Conservation (phyloP, 495 filamentous ascomycete species). For the Penicillium antarcticum region DNA sequence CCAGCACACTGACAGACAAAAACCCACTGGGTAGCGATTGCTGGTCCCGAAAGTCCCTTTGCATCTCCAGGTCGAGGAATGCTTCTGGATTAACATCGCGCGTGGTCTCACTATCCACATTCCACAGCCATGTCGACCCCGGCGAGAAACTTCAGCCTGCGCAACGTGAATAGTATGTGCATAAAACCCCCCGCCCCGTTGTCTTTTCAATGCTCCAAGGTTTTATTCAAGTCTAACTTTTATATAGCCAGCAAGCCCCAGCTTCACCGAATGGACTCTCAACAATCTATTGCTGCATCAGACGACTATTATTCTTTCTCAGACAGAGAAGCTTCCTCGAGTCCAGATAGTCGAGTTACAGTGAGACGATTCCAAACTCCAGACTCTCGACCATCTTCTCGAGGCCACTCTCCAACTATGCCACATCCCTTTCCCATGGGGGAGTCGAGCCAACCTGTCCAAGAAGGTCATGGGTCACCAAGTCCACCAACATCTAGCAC, state of each 20-base stretch:
- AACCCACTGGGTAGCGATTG: constrained; percentile 14
- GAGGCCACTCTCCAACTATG: constrained; percentile 28
- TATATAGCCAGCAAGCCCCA: constrained; percentile 50
- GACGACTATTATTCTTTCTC: constrained; percentile 68
- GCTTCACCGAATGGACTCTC: constrained; percentile 49
- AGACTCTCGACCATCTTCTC: constrained; percentile 37
- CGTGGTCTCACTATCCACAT: constrained; percentile 12
- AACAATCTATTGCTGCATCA: constrained; percentile 61
- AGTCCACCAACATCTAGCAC: constrained; percentile 26
- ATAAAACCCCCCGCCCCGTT: constrained; percentile 2
- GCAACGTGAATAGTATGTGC: constrained; percentile 30
- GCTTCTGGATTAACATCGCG: constrained; percentile 21
- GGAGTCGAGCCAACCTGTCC: constrained; percentile 14
- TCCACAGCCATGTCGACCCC: constrained; percentile 21
- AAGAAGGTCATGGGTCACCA: constrained; percentile 18
- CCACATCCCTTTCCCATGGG: constrained; percentile 1
- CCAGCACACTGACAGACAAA: constrained; percentile 23
- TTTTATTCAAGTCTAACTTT: constrained; percentile 5
- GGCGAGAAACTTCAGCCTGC: constrained; percentile 27
- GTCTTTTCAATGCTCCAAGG: constrained; percentile 1
- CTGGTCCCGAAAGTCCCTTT: constrained; percentile 9
- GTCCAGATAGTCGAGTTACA: constrained; percentile 45
- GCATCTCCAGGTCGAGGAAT: constrained; percentile 15
- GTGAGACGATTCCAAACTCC: constrained; percentile 51
- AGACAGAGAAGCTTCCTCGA: constrained; percentile 42